Evolutionary conservation across 2,329 filamentous ascomycete genomes (phyloP).

Genomic region (Endocalyx cinctus): DNA sequence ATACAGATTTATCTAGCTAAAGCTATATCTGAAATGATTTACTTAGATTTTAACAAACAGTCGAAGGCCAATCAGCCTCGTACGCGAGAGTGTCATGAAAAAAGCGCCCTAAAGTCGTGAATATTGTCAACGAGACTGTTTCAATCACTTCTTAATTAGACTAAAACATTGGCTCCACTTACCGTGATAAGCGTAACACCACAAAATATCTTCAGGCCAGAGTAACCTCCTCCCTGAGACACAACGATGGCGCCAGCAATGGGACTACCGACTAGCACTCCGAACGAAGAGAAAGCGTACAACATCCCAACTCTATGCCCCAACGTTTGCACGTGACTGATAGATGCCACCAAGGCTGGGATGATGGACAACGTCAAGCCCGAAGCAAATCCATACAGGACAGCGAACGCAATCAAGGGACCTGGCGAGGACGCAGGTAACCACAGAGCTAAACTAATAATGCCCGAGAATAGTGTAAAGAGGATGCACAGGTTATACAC

Average conservation of each 20-base stretch:
- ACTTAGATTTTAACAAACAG: too few relatives aligned
- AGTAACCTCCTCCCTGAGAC: conserved; percentile 38
- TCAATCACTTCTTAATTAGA: too few relatives aligned
- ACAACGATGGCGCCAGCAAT: conserved; percentile 49
- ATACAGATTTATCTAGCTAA: too few relatives aligned
- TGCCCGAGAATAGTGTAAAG: conserved; percentile 44
- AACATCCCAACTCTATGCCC: conserved; percentile 11
- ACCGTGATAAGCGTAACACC: too few relatives aligned
- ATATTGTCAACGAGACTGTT: too few relatives aligned
- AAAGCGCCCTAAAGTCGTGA: too few relatives aligned
- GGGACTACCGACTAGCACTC: conserved; percentile 50
- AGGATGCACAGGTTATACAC: conserved; percentile 47
- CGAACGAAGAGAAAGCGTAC: conserved; percentile 30
- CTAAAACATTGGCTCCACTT: too few relatives aligned
- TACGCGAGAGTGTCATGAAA: too few relatives aligned
- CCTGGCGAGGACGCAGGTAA: conserved; percentile 43
- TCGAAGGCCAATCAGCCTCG: too few relatives aligned
- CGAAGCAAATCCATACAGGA: too few relatives aligned
- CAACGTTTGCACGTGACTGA: conserved; percentile 11
- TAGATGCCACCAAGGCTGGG: conserved; percentile 11
- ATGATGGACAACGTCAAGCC: conserved; percentile 61
- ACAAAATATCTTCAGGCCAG: conserved; percentile 49
- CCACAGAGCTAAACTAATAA: conserved; percentile 45
- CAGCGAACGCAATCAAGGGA: too few relatives aligned
- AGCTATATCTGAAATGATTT: too few relatives aligned